phyloP scores from a whole-genome alignment of 2,329 filamentous ascomycete species.

The Talaromyces sp. region DNA sequence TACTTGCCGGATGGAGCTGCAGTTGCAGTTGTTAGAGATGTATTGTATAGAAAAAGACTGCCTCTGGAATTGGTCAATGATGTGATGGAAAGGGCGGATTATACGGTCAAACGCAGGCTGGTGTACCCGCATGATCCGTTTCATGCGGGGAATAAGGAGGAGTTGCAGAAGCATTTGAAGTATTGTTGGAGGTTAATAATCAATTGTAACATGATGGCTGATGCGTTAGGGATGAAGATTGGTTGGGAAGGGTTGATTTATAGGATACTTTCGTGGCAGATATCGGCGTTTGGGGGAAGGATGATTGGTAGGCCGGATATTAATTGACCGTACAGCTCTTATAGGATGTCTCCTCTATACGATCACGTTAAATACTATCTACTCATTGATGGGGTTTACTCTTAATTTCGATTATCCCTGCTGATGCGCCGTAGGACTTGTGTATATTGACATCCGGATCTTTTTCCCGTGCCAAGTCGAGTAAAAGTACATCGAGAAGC shows the following conservation, averaged over 20 bases:
- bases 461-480: neutral
- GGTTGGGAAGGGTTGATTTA: conserved; percentile 13
- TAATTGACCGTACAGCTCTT: neutral
- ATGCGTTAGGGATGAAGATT: conserved; percentile 21
- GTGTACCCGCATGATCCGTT: conserved; percentile 17
- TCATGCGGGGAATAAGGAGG: conserved; percentile 20
- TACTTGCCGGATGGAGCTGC: neutral
- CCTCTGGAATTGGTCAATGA: conserved; percentile 1
- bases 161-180: conserved; percentile 26
- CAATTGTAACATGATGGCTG: conserved; percentile 26
- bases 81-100: neutral
- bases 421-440: neutral
- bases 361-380: neutral
- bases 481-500: neutral
- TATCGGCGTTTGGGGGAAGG: neutral
- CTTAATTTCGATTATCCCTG: too few relatives aligned
- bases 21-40: neutral
- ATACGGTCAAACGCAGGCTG: neutral
- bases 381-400: neutral
- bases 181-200: conserved; percentile 30
- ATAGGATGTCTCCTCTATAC: neutral
- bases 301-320: neutral
- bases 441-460: neutral
- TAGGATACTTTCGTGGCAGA: neutral
- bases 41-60: neutral